These are phyloP conservation scores for Malus hybrid DNA, from an alignment of 331 rosid genomes.

Conservation along the genomic window DNA sequence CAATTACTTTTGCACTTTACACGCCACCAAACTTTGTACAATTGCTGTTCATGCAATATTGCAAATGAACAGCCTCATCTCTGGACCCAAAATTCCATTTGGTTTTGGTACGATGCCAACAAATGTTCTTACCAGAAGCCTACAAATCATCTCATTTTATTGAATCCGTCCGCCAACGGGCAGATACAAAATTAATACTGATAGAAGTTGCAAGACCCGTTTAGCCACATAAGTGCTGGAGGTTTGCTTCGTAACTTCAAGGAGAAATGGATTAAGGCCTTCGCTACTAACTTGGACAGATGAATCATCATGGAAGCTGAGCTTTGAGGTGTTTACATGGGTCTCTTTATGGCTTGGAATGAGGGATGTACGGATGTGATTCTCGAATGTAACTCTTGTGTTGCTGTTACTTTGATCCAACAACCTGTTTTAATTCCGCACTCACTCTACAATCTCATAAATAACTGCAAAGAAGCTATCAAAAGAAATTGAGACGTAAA, in stretches of 20 bases:
- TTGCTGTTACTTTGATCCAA: background rate
- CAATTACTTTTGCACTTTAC: background rate
- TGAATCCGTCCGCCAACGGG: no score
- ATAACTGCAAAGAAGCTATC: no score
- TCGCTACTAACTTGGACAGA: background rate
- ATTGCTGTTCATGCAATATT: background rate
- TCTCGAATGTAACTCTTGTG: background rate
- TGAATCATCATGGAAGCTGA: background rate
- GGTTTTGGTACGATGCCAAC: no score
- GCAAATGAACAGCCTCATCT: background rate
- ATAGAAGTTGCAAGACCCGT: no score
- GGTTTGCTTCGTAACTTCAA: background rate
- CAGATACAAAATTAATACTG: no score
- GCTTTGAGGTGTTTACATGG: background rate
- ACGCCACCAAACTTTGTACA: background rate
- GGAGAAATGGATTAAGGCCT: background rate
- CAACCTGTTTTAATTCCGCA: no score
- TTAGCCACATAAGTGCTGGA: background rate
- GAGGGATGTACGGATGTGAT: no score
- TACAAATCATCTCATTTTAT: no score
- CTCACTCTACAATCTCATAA: no score
- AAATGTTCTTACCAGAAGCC: no score
- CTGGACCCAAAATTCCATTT: no score
- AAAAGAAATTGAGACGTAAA: no score
- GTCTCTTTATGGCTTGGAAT: background rate